phyloP scores from a whole-genome alignment of 257 asterid species.

The Solanum tacnaense region DNA sequence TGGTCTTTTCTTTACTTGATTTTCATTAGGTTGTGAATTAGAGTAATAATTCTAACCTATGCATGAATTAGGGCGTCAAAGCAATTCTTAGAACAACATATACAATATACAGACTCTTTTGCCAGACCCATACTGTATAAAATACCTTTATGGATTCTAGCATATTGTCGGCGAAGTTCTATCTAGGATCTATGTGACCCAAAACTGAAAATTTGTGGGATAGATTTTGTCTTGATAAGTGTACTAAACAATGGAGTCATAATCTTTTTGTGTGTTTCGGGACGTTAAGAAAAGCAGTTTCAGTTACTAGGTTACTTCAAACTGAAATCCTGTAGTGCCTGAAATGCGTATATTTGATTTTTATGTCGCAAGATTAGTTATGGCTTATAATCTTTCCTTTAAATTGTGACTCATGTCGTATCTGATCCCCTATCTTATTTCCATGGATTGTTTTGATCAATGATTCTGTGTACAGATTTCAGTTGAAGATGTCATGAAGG shows the following conservation, averaged over 20 bases:
- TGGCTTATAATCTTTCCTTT: background rate
- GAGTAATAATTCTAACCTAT: background rate
- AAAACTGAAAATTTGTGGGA: background rate
- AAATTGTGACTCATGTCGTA: background rate
- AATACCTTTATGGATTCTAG: background rate
- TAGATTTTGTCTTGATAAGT: background rate
- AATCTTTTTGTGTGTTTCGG: background rate
- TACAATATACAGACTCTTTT: background rate
- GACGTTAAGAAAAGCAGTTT: background rate
- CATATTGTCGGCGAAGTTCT: background rate
- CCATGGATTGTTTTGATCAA: conserved; percentile 15
- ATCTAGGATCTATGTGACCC: background rate
- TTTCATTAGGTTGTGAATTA: background rate
- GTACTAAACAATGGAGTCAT: background rate
- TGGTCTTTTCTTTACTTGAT: background rate
- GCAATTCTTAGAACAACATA: background rate
- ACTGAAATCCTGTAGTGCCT: background rate
- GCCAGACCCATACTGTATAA: background rate
- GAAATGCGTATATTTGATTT: background rate
- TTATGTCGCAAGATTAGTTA: background rate
- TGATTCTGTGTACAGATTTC: conserved; percentile 34
- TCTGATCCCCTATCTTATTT: background rate
- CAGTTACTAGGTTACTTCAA: background rate
- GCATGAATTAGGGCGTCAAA: background rate
- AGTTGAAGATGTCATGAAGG: conserved; percentile 65